Base-by-base conservation (phyloP, 2,329 filamentous ascomycete genomes). In the Monilinia vaccinii-corymbosi region DNA sequence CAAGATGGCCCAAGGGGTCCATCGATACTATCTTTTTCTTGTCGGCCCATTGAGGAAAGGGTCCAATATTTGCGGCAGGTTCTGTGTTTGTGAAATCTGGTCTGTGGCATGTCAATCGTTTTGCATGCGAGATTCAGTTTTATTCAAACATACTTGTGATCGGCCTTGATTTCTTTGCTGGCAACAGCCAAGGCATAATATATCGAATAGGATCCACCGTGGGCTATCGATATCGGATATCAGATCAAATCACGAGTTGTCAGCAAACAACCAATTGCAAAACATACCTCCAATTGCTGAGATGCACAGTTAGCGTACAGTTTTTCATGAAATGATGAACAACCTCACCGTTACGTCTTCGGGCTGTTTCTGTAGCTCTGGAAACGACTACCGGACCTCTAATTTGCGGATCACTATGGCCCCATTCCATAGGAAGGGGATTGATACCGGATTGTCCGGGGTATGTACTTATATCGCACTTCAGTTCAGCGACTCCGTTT, bases 11-110 rank as follows among this genome's bases (percentile, higher is more conserved):
- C 73, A 88, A 89, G 0, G 93, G 93, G 71, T 97, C 94, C 91
- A 99, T 96, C 21, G 93, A 90, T 16, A 97, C 93, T 64, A 99
- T 97, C 78, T 97, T 97, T 74, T 90, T 91, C 69, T 82, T 83
- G 71, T 96, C 89, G 31, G 82, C 83, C 93, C 93, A 99, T 75
- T 94, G 85, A 9, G 89, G 86, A 68, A 96, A 96, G 9, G 90
- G 91, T 0, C 91, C 91, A 71, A 97, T 90, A 57, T 87, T 83
- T 25, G 85, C 89, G n/a, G 92, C 91, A 14, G 94, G 94, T 73
- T 97, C 89, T 11, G 91, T 96, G 73, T 97, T 90, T 63, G 86
- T 87, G 73, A 88, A 86, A 71, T 88, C 85, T 13, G 87, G 84
- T 69, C 82, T 72, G 34, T 28, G 31, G 32, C 47, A 11, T 23